Conservation (phyloP, 768 basidiomycete species). For the Rhizopogon salebrosus region DNA sequence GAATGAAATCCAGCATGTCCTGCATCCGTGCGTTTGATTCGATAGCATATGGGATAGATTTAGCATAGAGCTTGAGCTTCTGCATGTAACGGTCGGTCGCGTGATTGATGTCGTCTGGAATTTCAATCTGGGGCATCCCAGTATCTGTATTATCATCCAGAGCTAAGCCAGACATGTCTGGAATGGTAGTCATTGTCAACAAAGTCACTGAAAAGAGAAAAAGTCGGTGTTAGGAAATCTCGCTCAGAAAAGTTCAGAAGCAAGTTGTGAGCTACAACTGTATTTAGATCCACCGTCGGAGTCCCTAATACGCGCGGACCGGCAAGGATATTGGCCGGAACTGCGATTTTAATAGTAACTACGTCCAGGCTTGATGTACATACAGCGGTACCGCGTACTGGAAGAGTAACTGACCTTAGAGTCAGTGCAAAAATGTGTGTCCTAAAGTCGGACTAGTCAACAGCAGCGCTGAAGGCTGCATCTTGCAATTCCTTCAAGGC, state of each 20-base stretch:
- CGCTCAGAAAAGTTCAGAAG: not conserved
- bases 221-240: not conserved
- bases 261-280: not conserved
- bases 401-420: not conserved
- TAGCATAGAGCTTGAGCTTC: slow-evolving; percentile 60
- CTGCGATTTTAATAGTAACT: not conserved
- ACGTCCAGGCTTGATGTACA: not conserved
- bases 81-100: slow-evolving; percentile 42
- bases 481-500: slow-evolving; percentile 75
- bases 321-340: too few relatives aligned
- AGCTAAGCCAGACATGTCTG: slow-evolving; percentile 42
- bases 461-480: slow-evolving; percentile 37
- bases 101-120: slow-evolving; percentile 27
- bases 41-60: slow-evolving; percentile 68
- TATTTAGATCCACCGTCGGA: not conserved
- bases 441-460: slow-evolving; percentile 15
- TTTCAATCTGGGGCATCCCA: slow-evolving; percentile 10
- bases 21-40: slow-evolving; percentile 76
- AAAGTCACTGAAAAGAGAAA: not conserved
- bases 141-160: slow-evolving; percentile 35
- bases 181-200: slow-evolving; percentile 29
- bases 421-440: not conserved
- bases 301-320: not conserved
- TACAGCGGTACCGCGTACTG: not conserved
- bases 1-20: slow-evolving; percentile 67